A percentile compares a stretch with the other conserved stretches of the same genome.
Conservation (phyloP, 129 eudicot genomes). For the Helianthus annuus region DNA sequence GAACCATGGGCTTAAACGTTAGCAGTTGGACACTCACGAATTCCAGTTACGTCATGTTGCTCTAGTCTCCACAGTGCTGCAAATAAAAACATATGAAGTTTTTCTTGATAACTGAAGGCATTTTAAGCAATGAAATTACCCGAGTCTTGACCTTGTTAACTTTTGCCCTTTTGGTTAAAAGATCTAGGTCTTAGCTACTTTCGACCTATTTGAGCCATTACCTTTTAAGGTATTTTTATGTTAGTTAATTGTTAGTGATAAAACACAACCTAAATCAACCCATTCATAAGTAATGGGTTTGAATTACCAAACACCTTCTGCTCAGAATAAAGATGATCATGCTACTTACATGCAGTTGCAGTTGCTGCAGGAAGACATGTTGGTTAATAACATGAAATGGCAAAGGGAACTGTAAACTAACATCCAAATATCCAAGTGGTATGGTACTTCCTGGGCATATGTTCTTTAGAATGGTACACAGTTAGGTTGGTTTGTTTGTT, state of each 20-base stretch:
- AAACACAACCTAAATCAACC: not conserved
- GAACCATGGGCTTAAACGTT: slow-evolving; percentile 21
- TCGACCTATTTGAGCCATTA: not conserved
- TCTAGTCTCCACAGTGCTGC: slow-evolving; percentile 48
- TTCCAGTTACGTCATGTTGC: slow-evolving; percentile 13
- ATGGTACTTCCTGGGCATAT: too few species aligned
- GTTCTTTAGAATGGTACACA: too few species aligned
- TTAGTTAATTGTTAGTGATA: not conserved
- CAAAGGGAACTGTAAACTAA: not conserved
- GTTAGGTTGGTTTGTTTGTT: too few species aligned
- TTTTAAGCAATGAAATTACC: not conserved
- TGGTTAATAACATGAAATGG: slow-evolving; percentile 20
- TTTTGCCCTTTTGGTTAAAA: not conserved
- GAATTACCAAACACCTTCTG: not conserved
- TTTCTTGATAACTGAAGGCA: not conserved
- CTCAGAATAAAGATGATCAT: not conserved
- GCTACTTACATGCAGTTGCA: slow-evolving; percentile 67
- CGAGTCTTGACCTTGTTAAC: not conserved
- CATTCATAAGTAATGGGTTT: not conserved
- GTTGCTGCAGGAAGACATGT: slow-evolving; percentile 62
- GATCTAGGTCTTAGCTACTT: not conserved
- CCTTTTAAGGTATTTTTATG: not conserved
- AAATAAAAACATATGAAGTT: not conserved
- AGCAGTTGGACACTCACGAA: slow-evolving; percentile 8
- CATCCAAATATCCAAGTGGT: not conserved